Evolutionary conservation across 495 filamentous ascomycete species (phyloP).

Genomic region (Astrothelium subdiscretum): DNA sequence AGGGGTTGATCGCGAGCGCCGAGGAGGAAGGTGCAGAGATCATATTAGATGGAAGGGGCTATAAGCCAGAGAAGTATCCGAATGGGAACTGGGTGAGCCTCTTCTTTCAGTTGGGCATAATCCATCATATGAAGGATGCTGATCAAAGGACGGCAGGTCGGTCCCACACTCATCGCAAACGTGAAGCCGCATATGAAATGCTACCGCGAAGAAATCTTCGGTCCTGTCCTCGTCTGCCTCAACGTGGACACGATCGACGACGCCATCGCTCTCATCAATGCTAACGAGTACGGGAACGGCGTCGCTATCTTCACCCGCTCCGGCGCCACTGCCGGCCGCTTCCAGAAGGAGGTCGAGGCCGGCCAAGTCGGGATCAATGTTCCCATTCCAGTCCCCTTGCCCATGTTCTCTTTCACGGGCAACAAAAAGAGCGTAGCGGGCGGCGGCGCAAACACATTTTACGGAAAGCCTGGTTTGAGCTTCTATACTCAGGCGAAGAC

Average conservation of each 20-base stretch:
- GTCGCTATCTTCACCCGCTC: constrained; percentile 57
- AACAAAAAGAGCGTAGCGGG: constrained; percentile 96
- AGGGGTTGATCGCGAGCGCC: constrained; percentile 74
- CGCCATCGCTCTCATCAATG: constrained; percentile 53
- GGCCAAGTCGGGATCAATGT: constrained; percentile 73
- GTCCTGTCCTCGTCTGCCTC: constrained; percentile 80
- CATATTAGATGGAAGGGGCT: constrained; percentile 83
- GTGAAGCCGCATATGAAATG: constrained; percentile 87
- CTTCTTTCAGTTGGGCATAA: background rate
- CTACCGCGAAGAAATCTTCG: constrained; percentile 96
- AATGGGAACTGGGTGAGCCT: constrained; percentile 81
- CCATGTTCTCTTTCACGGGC: constrained; percentile 96
- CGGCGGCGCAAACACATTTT: constrained; percentile 88
- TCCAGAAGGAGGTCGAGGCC: constrained; percentile 65
- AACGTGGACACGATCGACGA: constrained; percentile 78
- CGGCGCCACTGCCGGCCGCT: constrained; percentile 48
- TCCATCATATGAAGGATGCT: background rate
- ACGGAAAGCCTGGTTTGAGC: constrained; percentile 78
- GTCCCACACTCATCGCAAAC: constrained; percentile 87
- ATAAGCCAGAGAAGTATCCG: constrained; percentile 83
- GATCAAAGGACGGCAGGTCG: constrained; percentile 38
- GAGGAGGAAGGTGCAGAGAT: constrained; percentile 92
- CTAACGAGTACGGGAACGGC: constrained; percentile 61
- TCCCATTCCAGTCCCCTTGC: constrained; percentile 62
- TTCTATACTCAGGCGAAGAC: constrained; percentile 99